Evolutionary conservation across 1,284 basidiomycete species (phyloP).

Genomic region (Apiotrichum akiyoshidainum): DNA sequence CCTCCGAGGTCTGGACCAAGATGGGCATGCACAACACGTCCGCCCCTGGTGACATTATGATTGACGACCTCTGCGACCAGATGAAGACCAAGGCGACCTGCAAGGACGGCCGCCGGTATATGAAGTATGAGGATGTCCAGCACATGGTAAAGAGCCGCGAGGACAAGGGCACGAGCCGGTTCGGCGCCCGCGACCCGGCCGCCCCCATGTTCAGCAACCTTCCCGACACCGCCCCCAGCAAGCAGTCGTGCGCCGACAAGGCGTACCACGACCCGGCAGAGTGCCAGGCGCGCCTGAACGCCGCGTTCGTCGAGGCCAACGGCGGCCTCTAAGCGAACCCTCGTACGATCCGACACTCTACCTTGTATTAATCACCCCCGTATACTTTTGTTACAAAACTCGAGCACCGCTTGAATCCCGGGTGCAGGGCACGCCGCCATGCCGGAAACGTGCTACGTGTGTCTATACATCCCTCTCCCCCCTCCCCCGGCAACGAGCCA

Average conservation of each 20-base stretch:
- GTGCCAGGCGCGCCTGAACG: conserved; percentile 22
- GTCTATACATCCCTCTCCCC: no score
- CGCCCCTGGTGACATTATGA: conserved; percentile 38
- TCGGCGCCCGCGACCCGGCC: not conserved
- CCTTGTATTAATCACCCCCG: no score
- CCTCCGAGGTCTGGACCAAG: conserved; percentile 43
- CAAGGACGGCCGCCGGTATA: conserved; percentile 33
- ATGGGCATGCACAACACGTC: conserved; percentile 35
- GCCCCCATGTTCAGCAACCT: not conserved
- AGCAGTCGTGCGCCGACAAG: conserved; percentile 1
- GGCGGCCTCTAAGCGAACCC: not conserved
- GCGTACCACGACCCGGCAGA: conserved; percentile 14
- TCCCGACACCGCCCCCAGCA: not conserved
- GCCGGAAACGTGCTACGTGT: no score
- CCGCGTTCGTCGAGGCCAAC: conserved; percentile 16
- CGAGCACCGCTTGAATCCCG: no score
- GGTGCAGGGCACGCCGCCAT: no score
- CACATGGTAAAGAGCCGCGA: conserved; percentile 9
- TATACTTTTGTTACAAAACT: no score
- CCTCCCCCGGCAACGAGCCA: no score
- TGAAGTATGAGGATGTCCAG: conserved; percentile 22
- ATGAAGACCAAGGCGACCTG: conserved; percentile 48
- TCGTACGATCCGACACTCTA: no score
- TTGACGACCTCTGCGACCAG: conserved; percentile 50
- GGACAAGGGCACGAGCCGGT: conserved; percentile 1